A percentile compares a stretch with the other conserved stretches of the same genome.
These are phyloP conservation scores for Clitopilus hobsonii DNA, from an alignment of 768 basidiomycete species.

Conservation along the genomic window DNA sequence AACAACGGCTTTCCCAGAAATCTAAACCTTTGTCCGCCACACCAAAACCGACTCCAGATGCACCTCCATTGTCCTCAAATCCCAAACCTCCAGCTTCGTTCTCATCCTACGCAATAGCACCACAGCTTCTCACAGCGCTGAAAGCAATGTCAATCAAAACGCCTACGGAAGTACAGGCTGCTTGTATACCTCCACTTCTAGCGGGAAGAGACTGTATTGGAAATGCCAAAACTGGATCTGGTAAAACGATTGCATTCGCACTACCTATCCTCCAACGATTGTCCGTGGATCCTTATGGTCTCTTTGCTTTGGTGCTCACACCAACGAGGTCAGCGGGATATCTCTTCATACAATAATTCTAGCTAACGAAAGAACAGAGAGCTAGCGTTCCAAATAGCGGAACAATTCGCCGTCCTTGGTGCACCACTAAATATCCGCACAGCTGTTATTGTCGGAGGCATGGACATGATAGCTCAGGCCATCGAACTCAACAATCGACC, in stretches of 20 bases:
- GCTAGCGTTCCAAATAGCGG: slow-evolving; percentile 94
- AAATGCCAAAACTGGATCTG: slow-evolving; percentile 95
- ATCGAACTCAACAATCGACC: slow-evolving; percentile 81
- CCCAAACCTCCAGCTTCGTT: slow-evolving; percentile 33
- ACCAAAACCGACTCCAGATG: not conserved
- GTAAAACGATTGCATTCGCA: slow-evolving; percentile 97
- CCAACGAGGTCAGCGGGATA: slow-evolving; percentile 73
- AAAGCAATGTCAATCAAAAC: slow-evolving; percentile 76
- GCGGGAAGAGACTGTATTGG: slow-evolving; percentile 95
- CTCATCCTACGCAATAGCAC: slow-evolving; percentile 53
- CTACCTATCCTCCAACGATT: slow-evolving; percentile 90
- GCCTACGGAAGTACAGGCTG: slow-evolving; percentile 86
- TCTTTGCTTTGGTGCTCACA: slow-evolving; percentile 89
- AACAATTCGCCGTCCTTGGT: slow-evolving; percentile 92
- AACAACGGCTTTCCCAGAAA: not conserved
- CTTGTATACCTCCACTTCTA: slow-evolving; percentile 86
- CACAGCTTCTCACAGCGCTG: slow-evolving; percentile 59
- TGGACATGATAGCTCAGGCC: slow-evolving; percentile 97
- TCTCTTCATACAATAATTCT: not conserved
- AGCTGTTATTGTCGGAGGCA: slow-evolving; percentile 90
- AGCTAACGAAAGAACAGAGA: slow-evolving; percentile 51
- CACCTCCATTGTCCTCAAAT: not conserved
- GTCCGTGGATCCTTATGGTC: slow-evolving; percentile 87
- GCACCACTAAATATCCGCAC: slow-evolving; percentile 76
- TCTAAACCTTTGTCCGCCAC: not conserved